A percentile compares a stretch with the other conserved stretches of the same genome.
Conservation (phyloP, 1,284 basidiomycete species). For the Ganoderma boninense region DNA sequence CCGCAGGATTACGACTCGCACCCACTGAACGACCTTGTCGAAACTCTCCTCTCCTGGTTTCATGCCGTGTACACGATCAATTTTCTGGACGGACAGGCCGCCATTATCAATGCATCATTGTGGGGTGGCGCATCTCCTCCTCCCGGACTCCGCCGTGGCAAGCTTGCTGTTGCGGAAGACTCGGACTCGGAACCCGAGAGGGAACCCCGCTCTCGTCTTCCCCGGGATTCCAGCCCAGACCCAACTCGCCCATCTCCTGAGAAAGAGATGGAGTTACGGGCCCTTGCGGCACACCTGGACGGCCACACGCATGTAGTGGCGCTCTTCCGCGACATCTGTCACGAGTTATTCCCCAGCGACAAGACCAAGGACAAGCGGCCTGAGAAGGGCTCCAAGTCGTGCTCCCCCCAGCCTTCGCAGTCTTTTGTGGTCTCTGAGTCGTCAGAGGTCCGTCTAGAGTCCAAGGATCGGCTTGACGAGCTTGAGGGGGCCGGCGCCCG, state of each 20-base stretch:
- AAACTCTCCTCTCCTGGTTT: constrained; percentile 8
- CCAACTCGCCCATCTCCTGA: not conserved
- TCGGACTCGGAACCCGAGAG: no score
- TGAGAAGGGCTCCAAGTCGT: not conserved
- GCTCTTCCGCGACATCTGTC: not conserved
- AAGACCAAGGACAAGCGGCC: not conserved
- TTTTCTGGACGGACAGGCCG: not conserved
- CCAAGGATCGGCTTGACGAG: not conserved
- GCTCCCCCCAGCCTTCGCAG: not conserved
- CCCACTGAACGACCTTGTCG: constrained; percentile 2
- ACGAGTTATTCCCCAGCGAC: not conserved
- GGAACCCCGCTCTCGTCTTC: no score
- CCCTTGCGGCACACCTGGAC: not conserved
- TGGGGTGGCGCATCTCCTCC: no score
- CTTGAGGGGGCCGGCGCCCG: not conserved
- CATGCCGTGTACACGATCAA: constrained; percentile 2
- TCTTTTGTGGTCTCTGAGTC: not conserved
- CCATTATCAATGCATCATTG: not conserved
- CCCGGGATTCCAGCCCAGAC: no score
- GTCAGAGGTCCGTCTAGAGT: not conserved
- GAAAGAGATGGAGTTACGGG: not conserved
- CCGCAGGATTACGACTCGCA: not conserved
- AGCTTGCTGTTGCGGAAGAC: not conserved
- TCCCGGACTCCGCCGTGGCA: not conserved
- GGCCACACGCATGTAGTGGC: not conserved